Evolutionary conservation across 2,329 filamentous ascomycete genomes (phyloP).

Genomic region (Magnaporthiopsis poae): DNA sequence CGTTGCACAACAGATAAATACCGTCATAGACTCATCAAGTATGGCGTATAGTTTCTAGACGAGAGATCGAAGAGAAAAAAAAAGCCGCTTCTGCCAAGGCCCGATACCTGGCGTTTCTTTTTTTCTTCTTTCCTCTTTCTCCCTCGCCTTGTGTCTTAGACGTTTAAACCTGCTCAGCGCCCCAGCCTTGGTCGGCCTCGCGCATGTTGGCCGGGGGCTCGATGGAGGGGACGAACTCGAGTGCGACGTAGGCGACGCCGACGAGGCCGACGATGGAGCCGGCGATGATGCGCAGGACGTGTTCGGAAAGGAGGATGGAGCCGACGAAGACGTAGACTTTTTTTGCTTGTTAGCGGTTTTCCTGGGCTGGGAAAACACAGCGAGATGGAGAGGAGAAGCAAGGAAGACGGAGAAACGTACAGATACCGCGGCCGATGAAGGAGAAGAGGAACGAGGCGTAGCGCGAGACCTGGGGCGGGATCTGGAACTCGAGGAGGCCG

Average conservation of each 20-base stretch:
- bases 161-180: constrained; percentile 62
- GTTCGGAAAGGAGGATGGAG: constrained; percentile 64
- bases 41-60: background rate
- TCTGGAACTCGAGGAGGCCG: constrained; percentile 78
- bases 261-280: constrained; percentile 68
- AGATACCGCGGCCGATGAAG: constrained; percentile 87
- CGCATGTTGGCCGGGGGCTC: constrained; percentile 76
- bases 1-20: background rate
- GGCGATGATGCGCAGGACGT: constrained; percentile 60
- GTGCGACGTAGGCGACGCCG: constrained; percentile 65
- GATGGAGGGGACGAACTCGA: constrained; percentile 70
- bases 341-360: no score
- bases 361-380: no score
- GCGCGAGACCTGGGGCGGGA: constrained; percentile 81
- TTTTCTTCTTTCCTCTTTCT: no score
- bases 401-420: constrained; percentile 42
- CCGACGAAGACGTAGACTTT: constrained; percentile 89
- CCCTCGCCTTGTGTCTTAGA: no score
- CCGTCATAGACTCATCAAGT: background rate
- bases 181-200: constrained; percentile 66
- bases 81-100: background rate
- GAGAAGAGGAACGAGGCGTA: constrained; percentile 98
- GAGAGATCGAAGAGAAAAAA: no score
- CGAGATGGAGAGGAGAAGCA: no score
- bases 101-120: no score